These are phyloP conservation scores for Fagus sylvatica DNA, from an alignment of 306 rosid species.

Conservation along the genomic window DNA sequence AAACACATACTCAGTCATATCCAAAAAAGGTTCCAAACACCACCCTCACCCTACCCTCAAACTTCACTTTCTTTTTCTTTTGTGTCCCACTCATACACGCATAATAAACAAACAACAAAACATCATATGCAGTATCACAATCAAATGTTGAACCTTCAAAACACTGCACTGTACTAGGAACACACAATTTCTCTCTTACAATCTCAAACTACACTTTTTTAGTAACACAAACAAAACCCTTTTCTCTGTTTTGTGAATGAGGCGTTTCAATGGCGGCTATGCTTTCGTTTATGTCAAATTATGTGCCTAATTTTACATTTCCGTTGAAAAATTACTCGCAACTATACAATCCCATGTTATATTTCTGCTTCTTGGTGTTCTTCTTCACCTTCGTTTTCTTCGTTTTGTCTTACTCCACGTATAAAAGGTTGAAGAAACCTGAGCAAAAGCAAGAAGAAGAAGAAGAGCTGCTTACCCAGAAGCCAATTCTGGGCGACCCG, in stretches of 20 bases:
- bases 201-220: not conserved
- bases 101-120: not conserved
- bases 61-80: not conserved
- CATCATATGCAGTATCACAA: not conserved
- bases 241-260: slow-evolving; percentile 1
- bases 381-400: slow-evolving; percentile 22
- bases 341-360: slow-evolving; percentile 39
- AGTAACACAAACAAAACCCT: not conserved
- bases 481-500: slow-evolving; percentile 25
- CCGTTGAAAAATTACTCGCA: slow-evolving; percentile 13
- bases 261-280: slow-evolving; percentile 49
- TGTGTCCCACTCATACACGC: too few relatives aligned
- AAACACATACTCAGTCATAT: too few relatives aligned
- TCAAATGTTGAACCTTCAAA: not conserved
- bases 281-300: slow-evolving; percentile 18
- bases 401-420: slow-evolving; percentile 37
- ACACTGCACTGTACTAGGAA: not conserved
- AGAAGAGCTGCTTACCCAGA: slow-evolving; percentile 7
- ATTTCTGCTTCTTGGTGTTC: slow-evolving; percentile 31
- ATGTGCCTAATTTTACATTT: slow-evolving; percentile 28
- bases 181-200: not conserved
- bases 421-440: slow-evolving; percentile 27
- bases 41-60: not conserved
- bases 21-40: too few relatives aligned
- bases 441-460: slow-evolving; percentile 20